A percentile compares a stretch with the other conserved stretches of the same genome.
Conservation (phyloP, 1,139 yeast genomes). For the Pichia sp. region DNA sequence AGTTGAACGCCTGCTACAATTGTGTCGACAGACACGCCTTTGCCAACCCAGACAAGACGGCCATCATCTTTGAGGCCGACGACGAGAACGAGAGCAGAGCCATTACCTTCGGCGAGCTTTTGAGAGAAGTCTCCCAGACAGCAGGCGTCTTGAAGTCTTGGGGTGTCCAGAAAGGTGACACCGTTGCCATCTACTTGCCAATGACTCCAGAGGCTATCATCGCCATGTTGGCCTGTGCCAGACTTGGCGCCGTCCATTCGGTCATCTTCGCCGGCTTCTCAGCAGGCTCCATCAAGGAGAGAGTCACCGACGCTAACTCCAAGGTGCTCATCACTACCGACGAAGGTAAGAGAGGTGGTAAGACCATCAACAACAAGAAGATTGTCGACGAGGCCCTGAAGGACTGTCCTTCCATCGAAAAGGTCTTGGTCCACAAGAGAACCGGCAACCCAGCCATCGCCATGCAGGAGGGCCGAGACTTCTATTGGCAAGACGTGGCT, state of each 20-base stretch:
- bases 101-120: constrained; percentile 81
- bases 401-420: constrained; percentile 73
- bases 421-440: constrained; percentile 82
- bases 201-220: constrained; percentile 95
- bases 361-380: constrained; percentile 82
- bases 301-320: constrained; percentile 84
- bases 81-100: constrained; percentile 71
- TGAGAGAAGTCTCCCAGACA: constrained; percentile 80
- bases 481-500: constrained; percentile 88
- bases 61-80: constrained; percentile 93
- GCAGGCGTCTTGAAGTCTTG: constrained; percentile 83
- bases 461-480: constrained; percentile 82
- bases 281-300: constrained; percentile 87
- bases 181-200: constrained; percentile 94
- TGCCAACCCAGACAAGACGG: constrained; percentile 79
- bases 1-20: constrained; percentile 89
- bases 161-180: constrained; percentile 92
- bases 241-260: constrained; percentile 95
- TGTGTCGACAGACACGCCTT: constrained; percentile 97
- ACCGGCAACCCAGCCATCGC: constrained; percentile 66
- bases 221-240: constrained; percentile 90
- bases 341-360: constrained; percentile 96
- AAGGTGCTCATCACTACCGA: constrained; percentile 92
- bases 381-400: constrained; percentile 91
- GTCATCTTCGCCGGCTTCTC: constrained; percentile 97